These are phyloP conservation scores for Wickerhamiella azymoides DNA, from an alignment of 805 yeast genomes.

Conservation along the genomic window DNA sequence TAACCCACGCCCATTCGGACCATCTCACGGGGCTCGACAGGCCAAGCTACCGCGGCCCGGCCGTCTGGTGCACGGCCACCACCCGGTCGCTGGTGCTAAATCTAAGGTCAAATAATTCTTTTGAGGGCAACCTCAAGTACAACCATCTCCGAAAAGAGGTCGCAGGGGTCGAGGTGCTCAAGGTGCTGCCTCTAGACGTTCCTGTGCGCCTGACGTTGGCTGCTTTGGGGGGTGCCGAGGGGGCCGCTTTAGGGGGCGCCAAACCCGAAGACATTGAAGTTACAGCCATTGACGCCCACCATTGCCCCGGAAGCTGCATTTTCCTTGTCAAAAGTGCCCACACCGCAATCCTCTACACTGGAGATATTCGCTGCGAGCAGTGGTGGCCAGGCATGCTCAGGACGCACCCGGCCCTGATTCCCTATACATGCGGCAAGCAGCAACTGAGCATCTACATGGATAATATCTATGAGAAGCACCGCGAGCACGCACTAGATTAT, in stretches of 20 bases:
- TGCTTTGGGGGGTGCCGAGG: constrained; percentile 12
- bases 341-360: constrained; percentile 36
- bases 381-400: constrained; percentile 35
- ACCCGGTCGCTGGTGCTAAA: constrained; percentile 25
- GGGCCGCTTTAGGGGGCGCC: too few species aligned
- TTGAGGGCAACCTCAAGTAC: constrained; percentile 16
- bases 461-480: constrained; percentile 38
- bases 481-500: constrained; percentile 36
- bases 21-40: constrained; percentile 37
- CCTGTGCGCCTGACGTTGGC: constrained; percentile 13
- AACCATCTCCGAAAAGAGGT: constrained; percentile 17
- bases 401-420: constrained; percentile 30
- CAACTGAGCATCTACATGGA: constrained; percentile 40
- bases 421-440: constrained; percentile 27
- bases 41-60: constrained; percentile 26
- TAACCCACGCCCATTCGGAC: constrained; percentile 44
- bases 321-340: constrained; percentile 30
- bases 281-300: constrained; percentile 37
- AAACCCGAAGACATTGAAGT: constrained; percentile 26
- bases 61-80: constrained; percentile 35
- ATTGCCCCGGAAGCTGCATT: constrained; percentile 49
- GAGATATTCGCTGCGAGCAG: constrained; percentile 42
- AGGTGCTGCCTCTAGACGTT: constrained; percentile 11
- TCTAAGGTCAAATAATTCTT: constrained; percentile 12
- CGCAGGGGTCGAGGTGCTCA: constrained; percentile 17